These are phyloP conservation scores for Chlorociboria aeruginascens DNA, from an alignment of 495 filamentous ascomycete genomes.

Conservation along the genomic window DNA sequence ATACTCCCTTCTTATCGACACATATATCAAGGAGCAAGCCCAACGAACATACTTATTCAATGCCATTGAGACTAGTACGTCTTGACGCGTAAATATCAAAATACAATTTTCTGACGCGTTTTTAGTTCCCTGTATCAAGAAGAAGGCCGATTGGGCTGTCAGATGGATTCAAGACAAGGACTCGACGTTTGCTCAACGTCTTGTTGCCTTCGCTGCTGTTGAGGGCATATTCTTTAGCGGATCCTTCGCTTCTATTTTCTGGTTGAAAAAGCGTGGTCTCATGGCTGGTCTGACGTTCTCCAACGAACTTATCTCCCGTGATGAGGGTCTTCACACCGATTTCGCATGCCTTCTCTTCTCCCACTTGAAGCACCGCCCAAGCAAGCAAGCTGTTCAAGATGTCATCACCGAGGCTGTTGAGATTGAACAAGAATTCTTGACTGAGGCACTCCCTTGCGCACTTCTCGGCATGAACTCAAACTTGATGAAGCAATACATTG, in stretches of 20 bases:
- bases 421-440: constrained; percentile 97
- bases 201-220: constrained; percentile 94
- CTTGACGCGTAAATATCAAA: neutral
- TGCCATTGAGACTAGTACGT: constrained; percentile 89
- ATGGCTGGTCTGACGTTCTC: constrained; percentile 99
- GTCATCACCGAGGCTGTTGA: constrained; percentile 89
- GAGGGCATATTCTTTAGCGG: constrained; percentile 99
- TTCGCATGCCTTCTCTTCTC: constrained; percentile 96
- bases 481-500: constrained; percentile 99
- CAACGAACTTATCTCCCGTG: constrained; percentile 98
- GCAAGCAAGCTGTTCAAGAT: constrained; percentile 63
- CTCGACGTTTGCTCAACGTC: constrained; percentile 88
- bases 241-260: constrained; percentile 99
- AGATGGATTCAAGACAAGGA: constrained; percentile 86
- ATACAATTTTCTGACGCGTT: constrained; percentile 4
- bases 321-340: constrained; percentile 98
- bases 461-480: constrained; percentile 95
- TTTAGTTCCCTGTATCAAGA: constrained; percentile 82
- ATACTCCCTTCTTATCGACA: constrained; percentile 98
- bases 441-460: constrained; percentile 81
- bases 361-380: constrained; percentile 83
- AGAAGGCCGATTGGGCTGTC: constrained; percentile 97
- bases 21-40: constrained; percentile 97
- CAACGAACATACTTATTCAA: constrained; percentile 95
- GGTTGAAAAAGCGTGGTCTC: constrained; percentile 98